Evolutionary conservation across 106 monocot genomes (phyloP), one percentile per base, ranked within the genome.

Genomic region (Gastrodia elata): DNA sequence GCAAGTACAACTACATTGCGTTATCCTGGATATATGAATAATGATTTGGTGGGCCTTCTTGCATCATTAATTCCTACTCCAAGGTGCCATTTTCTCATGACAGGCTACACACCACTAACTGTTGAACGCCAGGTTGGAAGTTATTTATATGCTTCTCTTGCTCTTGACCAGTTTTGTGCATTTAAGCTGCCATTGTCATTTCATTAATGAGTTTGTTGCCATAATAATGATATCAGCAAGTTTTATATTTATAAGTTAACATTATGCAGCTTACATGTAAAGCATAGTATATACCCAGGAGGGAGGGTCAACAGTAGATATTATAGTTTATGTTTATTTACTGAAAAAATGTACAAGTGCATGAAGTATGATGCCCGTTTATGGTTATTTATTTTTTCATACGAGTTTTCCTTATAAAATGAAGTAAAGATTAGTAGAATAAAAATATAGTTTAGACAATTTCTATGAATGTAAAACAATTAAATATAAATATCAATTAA

Each of bases 1-100:
- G 98, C 98, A 44, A 93, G 93, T 80, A 98, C 98, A 74, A 98
- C 98, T 8, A 98, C 98, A 44, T 64, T 98, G 68, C 80, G 98
- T 8, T 98, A 98, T 77, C 98, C 98, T 10, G 98, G 98, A 73
- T 98, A 98, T 59, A 98, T 98, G 98, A 98, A 98, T 77, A 98
- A 98, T 82, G 98, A 98, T 81, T 80, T 98, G 78, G 93, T 93
- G 78, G 98, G 98, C 41, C 91, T 98, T 75, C 93, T 98, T 80
- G 93, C 98, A 15, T 93, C 93, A 20, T 71, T 98, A 39, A 88
- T 98, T 71, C 98, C 98, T 55, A 93, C 93, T 28, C 98, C 98
- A 10, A 88, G 98, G 75, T 98, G 98, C 43, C 98, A 98, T 81
- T 98, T 98, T 80, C 82, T 98, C 34, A 98, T 98, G 98, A 98